A percentile compares a stretch with the other conserved stretches of the same genome.
These are phyloP conservation scores for Sporobolomyces pararoseus DNA, from an alignment of 768 basidiomycete genomes.

Conservation along the genomic window DNA sequence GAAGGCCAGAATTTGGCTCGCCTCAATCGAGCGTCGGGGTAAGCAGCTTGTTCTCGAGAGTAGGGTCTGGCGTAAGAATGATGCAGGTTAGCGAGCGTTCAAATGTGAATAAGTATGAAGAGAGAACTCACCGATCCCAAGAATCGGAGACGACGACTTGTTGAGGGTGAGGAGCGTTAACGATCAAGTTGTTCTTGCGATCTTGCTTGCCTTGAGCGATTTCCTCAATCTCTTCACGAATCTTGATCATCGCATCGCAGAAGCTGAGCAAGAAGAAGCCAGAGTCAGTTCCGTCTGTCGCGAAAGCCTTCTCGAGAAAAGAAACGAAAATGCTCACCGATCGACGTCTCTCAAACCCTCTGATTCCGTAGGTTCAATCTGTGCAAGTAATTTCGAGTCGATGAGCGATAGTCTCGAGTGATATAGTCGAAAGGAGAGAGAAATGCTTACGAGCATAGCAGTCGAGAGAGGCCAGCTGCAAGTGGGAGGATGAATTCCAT, in stretches of 20 bases:
- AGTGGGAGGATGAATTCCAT: constrained; percentile 93
- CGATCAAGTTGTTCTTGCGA: constrained; percentile 82
- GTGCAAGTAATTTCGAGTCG: background rate
- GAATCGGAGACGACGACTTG: constrained; percentile 68
- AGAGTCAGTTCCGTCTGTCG: background rate
- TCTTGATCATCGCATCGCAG: constrained; percentile 97
- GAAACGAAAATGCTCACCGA: constrained; percentile 54
- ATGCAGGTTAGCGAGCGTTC: background rate
- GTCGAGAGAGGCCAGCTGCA: constrained; percentile 98
- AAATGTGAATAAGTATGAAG: background rate
- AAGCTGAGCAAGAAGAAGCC: constrained; percentile 57
- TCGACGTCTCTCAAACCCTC: constrained; percentile 91
- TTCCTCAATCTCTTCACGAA: constrained; percentile 84
- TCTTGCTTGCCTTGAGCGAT: constrained; percentile 82
- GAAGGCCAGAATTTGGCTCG: constrained; percentile 97
- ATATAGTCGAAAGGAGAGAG: background rate
- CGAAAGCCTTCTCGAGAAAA: too few relatives aligned
- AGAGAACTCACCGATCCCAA: constrained; percentile 72
- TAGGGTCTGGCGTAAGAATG: constrained; percentile 63
- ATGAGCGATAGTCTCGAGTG: background rate
- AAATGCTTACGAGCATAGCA: constrained; percentile 61
- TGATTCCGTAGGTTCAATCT: constrained; percentile 96
- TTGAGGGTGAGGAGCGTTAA: constrained; percentile 89
- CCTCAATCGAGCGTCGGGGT: constrained; percentile 73
- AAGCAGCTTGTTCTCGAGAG: constrained; percentile 82